Evolutionary conservation across 179 eudicot genomes (phyloP).

Genomic region (Patellifolia procumbens): DNA sequence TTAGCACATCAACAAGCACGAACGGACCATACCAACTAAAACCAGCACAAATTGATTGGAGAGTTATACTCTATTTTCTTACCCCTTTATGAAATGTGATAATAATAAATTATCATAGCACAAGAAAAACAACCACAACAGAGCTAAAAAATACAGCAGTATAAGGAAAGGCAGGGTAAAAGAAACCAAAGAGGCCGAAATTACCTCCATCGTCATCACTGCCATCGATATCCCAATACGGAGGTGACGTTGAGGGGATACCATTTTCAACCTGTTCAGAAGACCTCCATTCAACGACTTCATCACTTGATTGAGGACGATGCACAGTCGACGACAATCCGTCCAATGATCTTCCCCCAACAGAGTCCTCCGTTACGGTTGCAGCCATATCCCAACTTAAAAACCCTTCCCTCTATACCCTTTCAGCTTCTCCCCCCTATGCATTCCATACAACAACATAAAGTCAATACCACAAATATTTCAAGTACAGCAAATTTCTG

Average conservation of each 20-base stretch:
- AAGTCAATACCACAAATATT: neutral
- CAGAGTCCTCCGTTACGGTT: constrained; percentile 56
- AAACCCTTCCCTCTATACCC: constrained; percentile 35
- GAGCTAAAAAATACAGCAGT: neutral
- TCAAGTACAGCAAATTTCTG: neutral
- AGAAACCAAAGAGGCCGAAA: neutral
- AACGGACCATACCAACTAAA: neutral
- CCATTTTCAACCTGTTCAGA: constrained; percentile 78
- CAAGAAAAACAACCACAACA: neutral
- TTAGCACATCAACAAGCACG: neutral
- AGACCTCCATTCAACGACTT: constrained; percentile 75
- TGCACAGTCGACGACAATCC: constrained; percentile 57
- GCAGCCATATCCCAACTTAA: constrained; percentile 62
- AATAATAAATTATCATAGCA: neutral
- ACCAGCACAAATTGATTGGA: neutral
- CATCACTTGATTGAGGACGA: constrained; percentile 61
- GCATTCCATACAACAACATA: neutral
- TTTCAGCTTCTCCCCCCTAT: constrained; percentile 41
- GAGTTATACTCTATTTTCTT: no score
- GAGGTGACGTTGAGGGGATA: constrained; percentile 85
- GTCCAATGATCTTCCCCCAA: constrained; percentile 55
- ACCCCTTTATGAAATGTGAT: neutral
- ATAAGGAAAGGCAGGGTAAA: neutral
- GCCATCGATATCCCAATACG: constrained; percentile 84
- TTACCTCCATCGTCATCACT: constrained; percentile 77